Evolutionary conservation across 768 basidiomycete species (phyloP).

Genomic region (Strobilomyces dryophilus): DNA sequence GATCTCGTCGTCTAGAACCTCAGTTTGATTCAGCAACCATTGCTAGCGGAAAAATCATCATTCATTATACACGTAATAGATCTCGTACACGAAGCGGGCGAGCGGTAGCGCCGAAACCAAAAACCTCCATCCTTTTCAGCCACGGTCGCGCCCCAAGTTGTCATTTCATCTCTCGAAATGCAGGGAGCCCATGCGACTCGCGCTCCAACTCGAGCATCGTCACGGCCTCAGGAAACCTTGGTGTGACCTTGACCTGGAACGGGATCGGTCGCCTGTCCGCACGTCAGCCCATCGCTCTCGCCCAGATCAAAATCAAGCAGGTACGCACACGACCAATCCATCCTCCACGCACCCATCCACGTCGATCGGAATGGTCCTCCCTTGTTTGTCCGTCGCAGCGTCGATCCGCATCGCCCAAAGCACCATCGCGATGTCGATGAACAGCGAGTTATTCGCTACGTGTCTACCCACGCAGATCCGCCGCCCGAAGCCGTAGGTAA

Average conservation of each 20-base stretch:
- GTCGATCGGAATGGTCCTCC: constrained; percentile 2
- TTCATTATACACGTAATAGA: neutral
- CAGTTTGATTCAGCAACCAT: too few species aligned
- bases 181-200: constrained; percentile 2
- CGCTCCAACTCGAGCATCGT: constrained; percentile 7
- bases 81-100: neutral
- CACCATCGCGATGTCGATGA: constrained; percentile 30
- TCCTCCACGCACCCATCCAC: constrained; percentile 7
- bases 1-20: too few species aligned
- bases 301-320: neutral
- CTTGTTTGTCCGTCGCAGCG: constrained; percentile 1
- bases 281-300: neutral
- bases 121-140: neutral
- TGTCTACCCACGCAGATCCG: constrained; percentile 32
- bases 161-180: neutral
- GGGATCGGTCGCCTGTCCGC: constrained; percentile 1
- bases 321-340: constrained; percentile 6
- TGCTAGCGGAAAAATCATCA: too few species aligned
- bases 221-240: constrained; percentile 5
- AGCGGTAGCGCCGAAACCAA: too few species aligned
- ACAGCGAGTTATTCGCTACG: constrained; percentile 32
- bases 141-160: too few species aligned
- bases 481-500: constrained; percentile 6
- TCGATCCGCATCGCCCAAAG: constrained; percentile 25
- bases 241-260: neutral